phyloP scores from a whole-genome alignment of 495 filamentous ascomycete species.

The Xylaria curta region DNA sequence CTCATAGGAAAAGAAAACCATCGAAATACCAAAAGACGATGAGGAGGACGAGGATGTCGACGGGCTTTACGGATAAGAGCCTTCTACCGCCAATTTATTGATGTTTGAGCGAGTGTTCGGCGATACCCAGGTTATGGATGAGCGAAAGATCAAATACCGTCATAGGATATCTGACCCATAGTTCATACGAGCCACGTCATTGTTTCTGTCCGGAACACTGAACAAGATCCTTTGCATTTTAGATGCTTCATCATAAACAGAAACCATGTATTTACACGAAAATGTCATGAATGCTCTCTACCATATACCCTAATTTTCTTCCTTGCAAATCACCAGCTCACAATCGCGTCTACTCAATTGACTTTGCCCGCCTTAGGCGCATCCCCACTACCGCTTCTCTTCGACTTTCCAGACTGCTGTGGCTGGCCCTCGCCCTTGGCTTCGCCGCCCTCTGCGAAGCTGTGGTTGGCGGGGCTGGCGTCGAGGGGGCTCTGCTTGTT shows the following conservation, averaged over 20 bases:
- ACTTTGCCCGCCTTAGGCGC: slow-evolving; percentile 37
- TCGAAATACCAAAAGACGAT: slow-evolving; percentile 48
- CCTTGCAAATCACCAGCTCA: neutral
- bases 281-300: neutral
- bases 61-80: slow-evolving; percentile 71
- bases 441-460: slow-evolving; percentile 34
- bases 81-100: neutral
- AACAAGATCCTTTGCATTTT: neutral
- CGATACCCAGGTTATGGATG: slow-evolving; percentile 31
- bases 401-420: slow-evolving; percentile 31
- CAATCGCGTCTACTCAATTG: neutral
- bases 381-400: slow-evolving; percentile 33
- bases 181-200: neutral
- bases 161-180: neutral
- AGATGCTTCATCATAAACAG: neutral
- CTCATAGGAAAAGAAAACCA: slow-evolving; percentile 62
- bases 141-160: slow-evolving; percentile 5
- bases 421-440: slow-evolving; percentile 25
- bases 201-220: neutral
- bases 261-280: neutral
- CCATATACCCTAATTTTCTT: neutral
- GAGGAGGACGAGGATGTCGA: slow-evolving; percentile 73
- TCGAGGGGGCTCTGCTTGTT: slow-evolving; percentile 47
- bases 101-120: slow-evolving; percentile 14
- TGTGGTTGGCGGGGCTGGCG: slow-evolving; percentile 46